Percentiles rank a stretch among this genome's conserved stretches.
These are phyloP conservation scores for Solanum megistacrolobum DNA, from an alignment of 257 asterid genomes.

Conservation along the genomic window DNA sequence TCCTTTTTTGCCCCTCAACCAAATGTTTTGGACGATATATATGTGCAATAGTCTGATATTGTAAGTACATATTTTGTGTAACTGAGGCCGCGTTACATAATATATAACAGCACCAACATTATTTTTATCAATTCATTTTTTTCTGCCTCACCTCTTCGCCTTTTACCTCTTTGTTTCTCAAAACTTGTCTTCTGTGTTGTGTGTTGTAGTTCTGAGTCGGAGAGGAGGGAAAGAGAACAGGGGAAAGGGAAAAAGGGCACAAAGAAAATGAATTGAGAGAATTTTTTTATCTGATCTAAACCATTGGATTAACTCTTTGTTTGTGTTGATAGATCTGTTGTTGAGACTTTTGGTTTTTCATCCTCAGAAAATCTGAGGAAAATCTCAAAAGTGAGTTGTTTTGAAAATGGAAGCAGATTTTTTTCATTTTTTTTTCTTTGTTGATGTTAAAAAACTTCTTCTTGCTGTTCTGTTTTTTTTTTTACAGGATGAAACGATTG, in stretches of 20 bases:
- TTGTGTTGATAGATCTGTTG: constrained; percentile 50
- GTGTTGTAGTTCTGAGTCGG: constrained; percentile 5
- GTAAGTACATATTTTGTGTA: neutral
- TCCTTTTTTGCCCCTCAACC: neutral
- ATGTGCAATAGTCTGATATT: neutral
- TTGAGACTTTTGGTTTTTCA: constrained; percentile 10
- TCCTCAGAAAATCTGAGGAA: constrained; percentile 21
- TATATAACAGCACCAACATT: neutral
- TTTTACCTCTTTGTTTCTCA: constrained; percentile 8
- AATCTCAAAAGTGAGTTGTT: constrained; percentile 34
- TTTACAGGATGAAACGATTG: constrained; percentile 64
- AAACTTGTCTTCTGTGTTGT: neutral
- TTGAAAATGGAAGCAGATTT: neutral
- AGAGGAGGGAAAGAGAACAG: constrained; percentile 9
- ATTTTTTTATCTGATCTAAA: constrained; percentile 23
- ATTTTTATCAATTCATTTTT: neutral
- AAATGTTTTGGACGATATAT: neutral
- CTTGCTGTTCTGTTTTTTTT: constrained; percentile 13
- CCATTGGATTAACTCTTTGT: constrained; percentile 7
- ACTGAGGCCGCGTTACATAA: neutral
- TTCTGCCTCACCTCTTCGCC: neutral
- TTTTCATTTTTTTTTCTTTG: neutral
- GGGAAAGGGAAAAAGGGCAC: neutral
- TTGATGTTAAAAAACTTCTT: constrained; percentile 6
- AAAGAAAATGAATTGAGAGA: neutral